phyloP scores from a whole-genome alignment of 1,284 basidiomycete genomes.

The Macrocystidia cucumis region DNA sequence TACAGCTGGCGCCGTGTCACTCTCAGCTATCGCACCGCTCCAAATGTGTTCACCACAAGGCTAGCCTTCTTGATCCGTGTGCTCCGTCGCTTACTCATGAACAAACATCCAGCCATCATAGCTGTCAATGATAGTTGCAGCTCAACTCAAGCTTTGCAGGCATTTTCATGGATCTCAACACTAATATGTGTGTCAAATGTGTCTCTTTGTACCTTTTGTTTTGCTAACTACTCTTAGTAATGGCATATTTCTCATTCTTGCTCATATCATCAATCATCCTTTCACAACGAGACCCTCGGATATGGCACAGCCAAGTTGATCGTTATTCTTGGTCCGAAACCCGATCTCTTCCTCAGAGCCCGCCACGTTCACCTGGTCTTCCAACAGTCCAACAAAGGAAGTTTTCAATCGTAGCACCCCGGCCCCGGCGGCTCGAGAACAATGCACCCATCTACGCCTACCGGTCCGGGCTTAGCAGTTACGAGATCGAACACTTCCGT shows the following conservation, averaged over 20 bases:
- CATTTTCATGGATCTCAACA: conserved; percentile 58
- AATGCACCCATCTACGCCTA: conserved; percentile 24
- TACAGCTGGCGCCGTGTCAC: conserved; percentile 40
- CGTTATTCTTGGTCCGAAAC: conserved; percentile 30
- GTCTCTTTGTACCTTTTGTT: conserved; percentile 3
- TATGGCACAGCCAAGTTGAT: conserved; percentile 48
- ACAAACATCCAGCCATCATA: conserved; percentile 10
- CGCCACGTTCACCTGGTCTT: conserved; percentile 22
- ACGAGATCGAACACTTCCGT: conserved; percentile 39
- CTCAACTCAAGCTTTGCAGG: conserved; percentile 50
- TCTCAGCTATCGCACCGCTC: conserved; percentile 29
- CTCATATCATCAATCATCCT: conserved; percentile 22
- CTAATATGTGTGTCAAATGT: conserved; percentile 30
- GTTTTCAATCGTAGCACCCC: conserved; percentile 33
- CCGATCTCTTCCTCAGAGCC: conserved; percentile 18
- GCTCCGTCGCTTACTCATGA: conserved; percentile 5
- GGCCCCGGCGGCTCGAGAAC: conserved; percentile 28
- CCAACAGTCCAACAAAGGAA: conserved; percentile 22
- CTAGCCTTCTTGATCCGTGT: conserved; percentile 8
- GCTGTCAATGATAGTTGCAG: conserved; percentile 31
- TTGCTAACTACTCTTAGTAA: conserved; percentile 17
- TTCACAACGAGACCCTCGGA: conserved; percentile 28
- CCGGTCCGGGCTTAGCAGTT: conserved; percentile 30
- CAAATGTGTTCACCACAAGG: conserved; percentile 23
- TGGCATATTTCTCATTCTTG: conserved; percentile 28